A percentile compares a stretch with the other conserved stretches of the same genome.
These are phyloP conservation scores for Phytophthora cajani DNA, from an alignment of 352 stramenopile genomes.

Conservation along the genomic window DNA sequence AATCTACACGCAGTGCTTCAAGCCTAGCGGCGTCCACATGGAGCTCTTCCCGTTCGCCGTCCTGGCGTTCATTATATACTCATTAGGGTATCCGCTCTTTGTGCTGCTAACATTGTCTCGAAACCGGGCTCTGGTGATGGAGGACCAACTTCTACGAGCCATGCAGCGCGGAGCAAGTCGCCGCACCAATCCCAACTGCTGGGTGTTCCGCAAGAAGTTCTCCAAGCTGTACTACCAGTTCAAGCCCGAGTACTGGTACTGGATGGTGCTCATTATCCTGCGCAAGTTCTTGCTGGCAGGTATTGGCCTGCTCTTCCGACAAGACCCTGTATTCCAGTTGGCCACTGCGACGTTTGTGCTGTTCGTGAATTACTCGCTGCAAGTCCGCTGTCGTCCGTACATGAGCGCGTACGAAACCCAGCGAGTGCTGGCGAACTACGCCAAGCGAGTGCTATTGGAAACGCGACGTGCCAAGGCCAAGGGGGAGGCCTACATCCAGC, in stretches of 20 bases:
- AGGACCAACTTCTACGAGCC: constrained; percentile 67
- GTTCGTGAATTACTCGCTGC: constrained; percentile 78
- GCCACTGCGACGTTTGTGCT: constrained; percentile 78
- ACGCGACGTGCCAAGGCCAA: constrained; percentile 60
- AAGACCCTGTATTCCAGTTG: constrained; percentile 80
- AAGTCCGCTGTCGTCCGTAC: constrained; percentile 77
- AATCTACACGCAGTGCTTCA: constrained; percentile 72
- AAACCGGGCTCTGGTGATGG: constrained; percentile 66
- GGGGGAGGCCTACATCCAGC: constrained; percentile 58
- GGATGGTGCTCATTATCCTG: constrained; percentile 83
- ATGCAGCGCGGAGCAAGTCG: constrained; percentile 63
- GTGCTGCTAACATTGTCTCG: constrained; percentile 67
- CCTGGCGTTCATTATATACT: constrained; percentile 72
- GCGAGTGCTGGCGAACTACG: constrained; percentile 65
- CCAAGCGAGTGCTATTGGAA: constrained; percentile 53
- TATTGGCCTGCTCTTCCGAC: constrained; percentile 73
- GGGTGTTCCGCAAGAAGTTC: constrained; percentile 78
- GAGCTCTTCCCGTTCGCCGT: constrained; percentile 71
- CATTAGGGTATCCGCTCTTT: constrained; percentile 75
- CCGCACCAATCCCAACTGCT: constrained; percentile 77
- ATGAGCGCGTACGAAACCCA: constrained; percentile 75
- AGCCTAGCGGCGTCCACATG: constrained; percentile 63
- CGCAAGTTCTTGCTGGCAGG: constrained; percentile 78
- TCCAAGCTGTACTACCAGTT: constrained; percentile 90
- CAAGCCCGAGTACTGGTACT: constrained; percentile 82